These are phyloP conservation scores for Grigorovia humatica DNA, from an alignment of 805 yeast species.

Conservation along the genomic window DNA sequence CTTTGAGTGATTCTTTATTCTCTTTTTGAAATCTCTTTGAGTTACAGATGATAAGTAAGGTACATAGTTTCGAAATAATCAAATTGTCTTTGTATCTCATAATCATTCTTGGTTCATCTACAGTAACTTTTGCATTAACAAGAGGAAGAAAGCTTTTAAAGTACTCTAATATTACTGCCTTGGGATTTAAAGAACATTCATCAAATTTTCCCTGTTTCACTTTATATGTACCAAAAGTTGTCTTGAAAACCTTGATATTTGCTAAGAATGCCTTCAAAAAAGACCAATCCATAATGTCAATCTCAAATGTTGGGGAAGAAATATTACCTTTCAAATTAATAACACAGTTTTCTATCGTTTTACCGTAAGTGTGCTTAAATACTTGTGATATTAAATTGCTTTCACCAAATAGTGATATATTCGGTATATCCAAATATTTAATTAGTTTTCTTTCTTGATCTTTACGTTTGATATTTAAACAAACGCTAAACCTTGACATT, in stretches of 20 bases:
- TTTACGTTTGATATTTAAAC: constrained; percentile 18
- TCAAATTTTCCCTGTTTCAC: neutral
- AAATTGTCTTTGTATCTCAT: constrained; percentile 26
- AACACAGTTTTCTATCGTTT: constrained; percentile 25
- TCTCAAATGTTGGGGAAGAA: constrained; percentile 37
- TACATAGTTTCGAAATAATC: constrained; percentile 23
- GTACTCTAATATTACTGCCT: constrained; percentile 5
- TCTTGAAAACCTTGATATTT: constrained; percentile 21
- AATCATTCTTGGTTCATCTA: constrained; percentile 32
- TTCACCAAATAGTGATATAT: constrained; percentile 29
- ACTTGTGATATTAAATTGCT: constrained; percentile 32
- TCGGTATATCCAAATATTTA: constrained; percentile 30
- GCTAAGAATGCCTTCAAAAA: constrained; percentile 26
- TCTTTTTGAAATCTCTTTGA: constrained; percentile 12
- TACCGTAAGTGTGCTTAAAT: constrained; percentile 18
- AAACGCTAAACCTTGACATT: constrained; percentile 30
- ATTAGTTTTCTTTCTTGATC: constrained; percentile 6
- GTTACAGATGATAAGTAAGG: constrained; percentile 15
- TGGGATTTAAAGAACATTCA: constrained; percentile 3
- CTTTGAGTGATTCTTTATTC: constrained; percentile 4
- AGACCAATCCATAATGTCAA: constrained; percentile 33
- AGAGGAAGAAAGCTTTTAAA: constrained; percentile 26
- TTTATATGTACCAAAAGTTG: constrained; percentile 5
- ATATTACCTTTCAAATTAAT: constrained; percentile 31
- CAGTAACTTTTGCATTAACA: constrained; percentile 27